These are phyloP conservation scores for Hawksworthiomyces lignivorus DNA, from an alignment of 2,329 filamentous ascomycete genomes.

Conservation along the genomic window DNA sequence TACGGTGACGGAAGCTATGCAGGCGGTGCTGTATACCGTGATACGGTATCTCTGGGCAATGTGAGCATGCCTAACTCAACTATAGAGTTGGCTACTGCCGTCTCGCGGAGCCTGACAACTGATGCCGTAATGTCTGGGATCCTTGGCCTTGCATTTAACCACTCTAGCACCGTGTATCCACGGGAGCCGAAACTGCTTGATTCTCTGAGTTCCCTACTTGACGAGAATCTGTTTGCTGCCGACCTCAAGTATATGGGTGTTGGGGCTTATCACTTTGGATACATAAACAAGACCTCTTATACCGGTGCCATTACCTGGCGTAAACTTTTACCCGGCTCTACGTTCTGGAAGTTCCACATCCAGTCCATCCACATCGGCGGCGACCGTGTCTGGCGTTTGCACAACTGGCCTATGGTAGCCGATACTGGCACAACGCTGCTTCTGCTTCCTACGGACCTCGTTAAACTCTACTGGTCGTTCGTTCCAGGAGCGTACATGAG, in stretches of 20 bases:
- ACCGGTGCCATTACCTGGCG: conserved; percentile 35
- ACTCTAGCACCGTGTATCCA: conserved; percentile 36
- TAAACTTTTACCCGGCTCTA: conserved; percentile 43
- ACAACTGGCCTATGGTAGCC: conserved; percentile 45
- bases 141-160: conserved; percentile 42
- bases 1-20: conserved; percentile 39
- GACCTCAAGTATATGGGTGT: conserved; percentile 41
- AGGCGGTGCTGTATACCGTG: conserved; percentile 41
- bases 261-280: conserved; percentile 45
- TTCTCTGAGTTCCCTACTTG: conserved; percentile 32
- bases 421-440: conserved; percentile 65
- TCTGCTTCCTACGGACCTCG: conserved; percentile 50
- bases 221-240: conserved; percentile 37
- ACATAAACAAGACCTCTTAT: conserved; percentile 33
- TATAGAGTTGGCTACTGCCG: conserved; percentile 39
- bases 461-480: conserved; percentile 49
- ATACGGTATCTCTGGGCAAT: conserved; percentile 39
- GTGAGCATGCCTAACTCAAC: conserved; percentile 36
- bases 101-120: conserved; percentile 31
- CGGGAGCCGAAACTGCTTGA: conserved; percentile 37
- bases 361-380: conserved; percentile 27
- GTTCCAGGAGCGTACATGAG: conserved; percentile 46
- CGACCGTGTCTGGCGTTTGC: conserved; percentile 28
- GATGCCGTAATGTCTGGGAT: conserved; percentile 42
- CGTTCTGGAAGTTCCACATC: conserved; percentile 33